A percentile compares a stretch with the other conserved stretches of the same genome.
phyloP scores from a whole-genome alignment of 768 basidiomycete genomes.

The Pleurotus pulmonarius region DNA sequence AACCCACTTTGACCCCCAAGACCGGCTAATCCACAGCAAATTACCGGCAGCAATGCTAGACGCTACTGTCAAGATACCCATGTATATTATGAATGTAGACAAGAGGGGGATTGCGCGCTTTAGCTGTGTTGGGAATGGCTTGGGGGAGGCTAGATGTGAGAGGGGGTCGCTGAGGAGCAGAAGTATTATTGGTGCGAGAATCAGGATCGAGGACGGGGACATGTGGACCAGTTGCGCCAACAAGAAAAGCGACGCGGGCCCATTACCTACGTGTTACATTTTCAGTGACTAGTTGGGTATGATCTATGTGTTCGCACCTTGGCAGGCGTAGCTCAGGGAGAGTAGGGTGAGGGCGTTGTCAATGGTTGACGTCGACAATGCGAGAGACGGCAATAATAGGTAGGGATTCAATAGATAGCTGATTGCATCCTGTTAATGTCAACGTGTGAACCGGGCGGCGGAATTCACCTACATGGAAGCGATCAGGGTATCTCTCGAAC shows the following conservation, averaged over 20 bases:
- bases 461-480: constrained; percentile 56
- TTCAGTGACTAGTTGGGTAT: constrained; percentile 1
- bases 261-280: constrained; percentile 42
- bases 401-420: constrained; percentile 94
- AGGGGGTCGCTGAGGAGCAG: constrained; percentile 57
- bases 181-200: constrained; percentile 64
- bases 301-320: constrained; percentile 40
- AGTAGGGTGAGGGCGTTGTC: constrained; percentile 74
- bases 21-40: constrained; percentile 67
- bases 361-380: constrained; percentile 77
- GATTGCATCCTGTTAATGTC: not conserved
- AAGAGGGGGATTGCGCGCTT: constrained; percentile 32
- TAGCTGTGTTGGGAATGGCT: constrained; percentile 26
- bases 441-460: not conserved
- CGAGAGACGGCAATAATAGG: constrained; percentile 71
- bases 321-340: constrained; percentile 64
- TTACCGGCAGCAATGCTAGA: constrained; percentile 59
- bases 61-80: constrained; percentile 39
- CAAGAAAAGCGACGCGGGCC: constrained; percentile 54
- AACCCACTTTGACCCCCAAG: constrained; percentile 83
- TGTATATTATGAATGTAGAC: constrained; percentile 50
- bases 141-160: constrained; percentile 68
- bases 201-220: constrained; percentile 65
- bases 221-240: constrained; percentile 72
- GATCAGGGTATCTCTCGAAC: constrained; percentile 55